Percentiles rank a stretch among this genome's conserved stretches.
Evolutionary conservation across 2,329 filamentous ascomycete genomes (phyloP).

Genomic region (Sclerotiophoma versabilis): DNA sequence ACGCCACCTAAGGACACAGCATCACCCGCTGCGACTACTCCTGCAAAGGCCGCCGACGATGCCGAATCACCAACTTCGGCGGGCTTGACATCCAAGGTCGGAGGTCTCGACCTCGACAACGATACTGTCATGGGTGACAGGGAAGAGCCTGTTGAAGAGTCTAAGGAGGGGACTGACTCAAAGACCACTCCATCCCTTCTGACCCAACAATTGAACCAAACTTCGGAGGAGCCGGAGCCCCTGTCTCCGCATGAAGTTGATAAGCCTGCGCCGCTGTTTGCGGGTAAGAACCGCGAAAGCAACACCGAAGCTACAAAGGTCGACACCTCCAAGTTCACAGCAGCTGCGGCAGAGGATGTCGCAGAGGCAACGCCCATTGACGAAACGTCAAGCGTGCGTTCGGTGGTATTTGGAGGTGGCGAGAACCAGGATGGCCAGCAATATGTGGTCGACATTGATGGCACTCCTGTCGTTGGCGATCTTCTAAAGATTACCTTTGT

Average conservation of each 20-base stretch:
- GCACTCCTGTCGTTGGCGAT: constrained; percentile 87
- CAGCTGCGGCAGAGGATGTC: constrained; percentile 37
- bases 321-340: constrained; percentile 40
- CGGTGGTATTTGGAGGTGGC: constrained; percentile 45
- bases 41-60: constrained; percentile 37
- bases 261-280: constrained; percentile 71
- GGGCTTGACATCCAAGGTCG: constrained; percentile 62
- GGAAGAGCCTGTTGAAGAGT: constrained; percentile 27
- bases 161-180: constrained; percentile 31
- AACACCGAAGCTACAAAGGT: constrained; percentile 38
- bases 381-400: constrained; percentile 43
- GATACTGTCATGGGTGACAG: constrained; percentile 59
- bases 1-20: constrained; percentile 59
- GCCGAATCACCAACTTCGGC: constrained; percentile 58
- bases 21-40: constrained; percentile 25
- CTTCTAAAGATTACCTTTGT: constrained; percentile 96
- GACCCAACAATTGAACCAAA: constrained; percentile 52
- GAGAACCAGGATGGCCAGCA: constrained; percentile 44
- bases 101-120: constrained; percentile 66
- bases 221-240: constrained; percentile 25
- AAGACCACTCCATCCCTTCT: constrained; percentile 50
- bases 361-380: constrained; percentile 49
- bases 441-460: constrained; percentile 67
- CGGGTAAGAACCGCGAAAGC: constrained; percentile 47
- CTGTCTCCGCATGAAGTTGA: constrained; percentile 69